A percentile compares a stretch with the other conserved stretches of the same genome.
Evolutionary conservation across 2,329 filamentous ascomycete species (phyloP).

Genomic region (Neurospora crassa): DNA sequence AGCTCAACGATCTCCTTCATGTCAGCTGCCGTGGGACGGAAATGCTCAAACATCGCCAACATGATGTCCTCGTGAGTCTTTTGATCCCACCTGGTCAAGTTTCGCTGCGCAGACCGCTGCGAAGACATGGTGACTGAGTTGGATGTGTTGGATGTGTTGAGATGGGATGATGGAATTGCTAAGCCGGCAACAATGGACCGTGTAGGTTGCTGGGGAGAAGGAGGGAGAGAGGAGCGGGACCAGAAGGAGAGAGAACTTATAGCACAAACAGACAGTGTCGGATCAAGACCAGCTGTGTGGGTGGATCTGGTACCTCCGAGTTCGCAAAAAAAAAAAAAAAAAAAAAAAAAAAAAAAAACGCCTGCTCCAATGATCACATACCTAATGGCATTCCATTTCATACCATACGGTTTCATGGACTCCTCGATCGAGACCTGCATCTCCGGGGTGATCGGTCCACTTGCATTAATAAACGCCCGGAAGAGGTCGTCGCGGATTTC

Average conservation of each 20-base stretch:
- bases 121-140: constrained; percentile 3
- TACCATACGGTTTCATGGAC: constrained; percentile 16
- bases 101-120: constrained; percentile 7
- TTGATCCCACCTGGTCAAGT: constrained; percentile 28
- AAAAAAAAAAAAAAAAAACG: not conserved
- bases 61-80: constrained; percentile 36
- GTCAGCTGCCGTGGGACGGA: constrained; percentile 24
- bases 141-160: not conserved
- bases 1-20: constrained; percentile 19
- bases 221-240: constrained; percentile 2
- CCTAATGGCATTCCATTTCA: constrained; percentile 28
- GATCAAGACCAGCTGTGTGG: not conserved
- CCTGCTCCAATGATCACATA: constrained; percentile 14
- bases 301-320: not conserved
- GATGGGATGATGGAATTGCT: not conserved
- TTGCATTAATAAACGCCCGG: constrained; percentile 16
- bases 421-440: constrained; percentile 18
- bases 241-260: not conserved
- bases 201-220: not conserved
- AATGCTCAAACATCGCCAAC: constrained; percentile 27
- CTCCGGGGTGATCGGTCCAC: constrained; percentile 12
- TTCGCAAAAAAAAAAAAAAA: not conserved
- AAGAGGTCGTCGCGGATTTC: constrained; percentile 21
- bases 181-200: not conserved
- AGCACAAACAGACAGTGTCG: not conserved